Evolutionary conservation across 805 yeast genomes (phyloP).

Genomic region (Ogataea sp.): DNA sequence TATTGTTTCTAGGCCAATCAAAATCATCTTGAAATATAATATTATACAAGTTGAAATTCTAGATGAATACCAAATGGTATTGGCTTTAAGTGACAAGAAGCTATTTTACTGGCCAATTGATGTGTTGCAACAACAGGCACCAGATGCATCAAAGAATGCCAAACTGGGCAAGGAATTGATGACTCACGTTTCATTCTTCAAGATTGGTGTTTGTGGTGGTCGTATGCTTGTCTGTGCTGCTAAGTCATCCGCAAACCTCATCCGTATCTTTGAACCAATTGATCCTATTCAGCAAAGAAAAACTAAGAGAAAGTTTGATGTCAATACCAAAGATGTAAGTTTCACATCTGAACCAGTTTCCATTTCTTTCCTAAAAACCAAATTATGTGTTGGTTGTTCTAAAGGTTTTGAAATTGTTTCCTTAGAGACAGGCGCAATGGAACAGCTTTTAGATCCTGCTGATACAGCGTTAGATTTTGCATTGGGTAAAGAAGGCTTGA

Average conservation of each 20-base stretch:
- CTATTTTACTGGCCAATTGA: slow-evolving; percentile 75
- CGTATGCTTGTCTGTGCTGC: slow-evolving; percentile 85
- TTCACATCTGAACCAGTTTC: slow-evolving; percentile 89
- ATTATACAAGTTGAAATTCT: slow-evolving; percentile 86
- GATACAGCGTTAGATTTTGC: slow-evolving; percentile 96
- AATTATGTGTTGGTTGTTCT: slow-evolving; percentile 90
- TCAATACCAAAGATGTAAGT: slow-evolving; percentile 63
- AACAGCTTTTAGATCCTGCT: slow-evolving; percentile 92
- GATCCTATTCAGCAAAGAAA: slow-evolving; percentile 57
- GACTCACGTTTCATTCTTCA: slow-evolving; percentile 84
- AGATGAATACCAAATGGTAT: slow-evolving; percentile 80
- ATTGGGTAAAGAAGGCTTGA: slow-evolving; percentile 68
- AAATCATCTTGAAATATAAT: slow-evolving; percentile 64
- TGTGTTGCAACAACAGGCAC: slow-evolving; percentile 41
- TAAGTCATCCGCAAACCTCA: slow-evolving; percentile 67
- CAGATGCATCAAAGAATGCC: slow-evolving; percentile 42
- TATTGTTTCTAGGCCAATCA: slow-evolving; percentile 62
- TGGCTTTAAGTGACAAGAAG: slow-evolving; percentile 76
- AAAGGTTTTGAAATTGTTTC: slow-evolving; percentile 95
- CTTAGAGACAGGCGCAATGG: slow-evolving; percentile 74
- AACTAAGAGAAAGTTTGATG: slow-evolving; percentile 64
- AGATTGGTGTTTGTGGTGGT: slow-evolving; percentile 89
- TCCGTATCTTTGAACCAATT: slow-evolving; percentile 82
- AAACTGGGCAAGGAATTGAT: slow-evolving; percentile 70
- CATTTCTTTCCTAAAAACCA: slow-evolving; percentile 80